Evolutionary conservation across 2,329 filamentous ascomycete genomes (phyloP).

Genomic region (Talaromyces pinophilus): DNA sequence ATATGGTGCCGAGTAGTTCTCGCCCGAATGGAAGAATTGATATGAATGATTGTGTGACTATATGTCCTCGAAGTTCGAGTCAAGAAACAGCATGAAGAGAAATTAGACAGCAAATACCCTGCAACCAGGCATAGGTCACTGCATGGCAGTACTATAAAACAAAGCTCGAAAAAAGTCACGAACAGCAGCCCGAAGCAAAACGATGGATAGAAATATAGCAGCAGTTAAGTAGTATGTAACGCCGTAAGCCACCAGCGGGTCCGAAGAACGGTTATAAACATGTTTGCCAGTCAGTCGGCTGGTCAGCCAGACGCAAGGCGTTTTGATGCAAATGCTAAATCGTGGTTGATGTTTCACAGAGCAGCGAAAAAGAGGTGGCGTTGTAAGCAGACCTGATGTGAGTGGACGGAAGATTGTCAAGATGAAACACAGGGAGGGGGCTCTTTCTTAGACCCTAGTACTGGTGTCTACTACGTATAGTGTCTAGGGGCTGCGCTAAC

Average conservation of each 20-base stretch:
- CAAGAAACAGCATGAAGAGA: neutral
- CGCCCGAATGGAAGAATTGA: neutral
- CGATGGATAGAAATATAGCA: neutral
- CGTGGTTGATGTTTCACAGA: neutral
- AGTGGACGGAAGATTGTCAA: slow-evolving; percentile 6
- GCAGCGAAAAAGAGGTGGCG: neutral
- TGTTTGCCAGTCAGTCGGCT: neutral
- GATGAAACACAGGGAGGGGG: slow-evolving; percentile 15
- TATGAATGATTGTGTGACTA: neutral
- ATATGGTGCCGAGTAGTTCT: neutral
- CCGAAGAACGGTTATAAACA: slow-evolving; percentile 4
- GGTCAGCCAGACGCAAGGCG: slow-evolving; percentile 7
- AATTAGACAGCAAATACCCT: slow-evolving; percentile 7
- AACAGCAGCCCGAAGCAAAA: neutral
- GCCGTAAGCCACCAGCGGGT: neutral
- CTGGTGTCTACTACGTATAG: neutral
- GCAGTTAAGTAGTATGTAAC: neutral
- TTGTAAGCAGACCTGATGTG: neutral
- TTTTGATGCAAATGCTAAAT: neutral
- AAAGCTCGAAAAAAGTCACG: neutral
- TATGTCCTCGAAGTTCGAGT: neutral
- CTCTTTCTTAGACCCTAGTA: neutral
- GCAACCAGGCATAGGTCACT: slow-evolving; percentile 12
- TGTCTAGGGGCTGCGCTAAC: neutral
- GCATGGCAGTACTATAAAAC: neutral